A percentile compares a stretch with the other conserved stretches of the same genome.
Conservation (phyloP, 1,139 yeast species). For the Diutina sp. region DNA sequence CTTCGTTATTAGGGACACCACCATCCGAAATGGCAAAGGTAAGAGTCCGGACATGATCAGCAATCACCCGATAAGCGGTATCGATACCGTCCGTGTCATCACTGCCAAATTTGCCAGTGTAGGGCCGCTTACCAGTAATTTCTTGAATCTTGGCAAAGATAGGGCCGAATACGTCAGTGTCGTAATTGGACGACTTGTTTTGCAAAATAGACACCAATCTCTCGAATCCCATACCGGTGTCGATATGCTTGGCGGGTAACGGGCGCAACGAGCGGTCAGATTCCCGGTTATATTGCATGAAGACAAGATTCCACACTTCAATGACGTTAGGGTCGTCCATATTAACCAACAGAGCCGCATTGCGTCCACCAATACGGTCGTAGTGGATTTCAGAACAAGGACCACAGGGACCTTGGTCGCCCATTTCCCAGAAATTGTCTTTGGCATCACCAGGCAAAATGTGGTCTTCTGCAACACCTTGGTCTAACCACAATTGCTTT, state of each 20-base stretch:
- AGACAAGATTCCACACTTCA: slow-evolving; percentile 96
- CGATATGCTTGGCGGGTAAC: slow-evolving; percentile 89
- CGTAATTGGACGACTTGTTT: slow-evolving; percentile 83
- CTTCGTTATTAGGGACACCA: slow-evolving; percentile 98
- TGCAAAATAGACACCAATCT: slow-evolving; percentile 91
- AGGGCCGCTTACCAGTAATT: slow-evolving; percentile 84
- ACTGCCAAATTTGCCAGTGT: slow-evolving; percentile 82
- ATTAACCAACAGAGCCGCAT: slow-evolving; percentile 81
- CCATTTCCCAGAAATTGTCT: slow-evolving; percentile 99
- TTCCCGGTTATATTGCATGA: slow-evolving; percentile 93
- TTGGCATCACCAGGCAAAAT: slow-evolving; percentile 81
- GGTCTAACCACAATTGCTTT: slow-evolving; percentile 68
- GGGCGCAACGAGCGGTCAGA: slow-evolving; percentile 68
- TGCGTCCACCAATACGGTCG: slow-evolving; percentile 96
- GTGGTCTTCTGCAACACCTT: slow-evolving; percentile 86
- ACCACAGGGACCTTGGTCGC: slow-evolving; percentile 99
- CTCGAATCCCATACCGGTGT: slow-evolving; percentile 98
- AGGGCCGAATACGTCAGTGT: slow-evolving; percentile 92
- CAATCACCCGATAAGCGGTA: slow-evolving; percentile 95
- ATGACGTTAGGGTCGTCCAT: slow-evolving; percentile 95
- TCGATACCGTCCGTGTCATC: slow-evolving; percentile 93
- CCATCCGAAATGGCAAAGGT: slow-evolving; percentile 96
- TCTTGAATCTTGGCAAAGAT: slow-evolving; percentile 76
- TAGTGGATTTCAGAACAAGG: slow-evolving; percentile 97
- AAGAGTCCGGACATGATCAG: slow-evolving; percentile 95